These are phyloP conservation scores for Citrullus amarus DNA, from an alignment of 306 rosid genomes.

Conservation along the genomic window DNA sequence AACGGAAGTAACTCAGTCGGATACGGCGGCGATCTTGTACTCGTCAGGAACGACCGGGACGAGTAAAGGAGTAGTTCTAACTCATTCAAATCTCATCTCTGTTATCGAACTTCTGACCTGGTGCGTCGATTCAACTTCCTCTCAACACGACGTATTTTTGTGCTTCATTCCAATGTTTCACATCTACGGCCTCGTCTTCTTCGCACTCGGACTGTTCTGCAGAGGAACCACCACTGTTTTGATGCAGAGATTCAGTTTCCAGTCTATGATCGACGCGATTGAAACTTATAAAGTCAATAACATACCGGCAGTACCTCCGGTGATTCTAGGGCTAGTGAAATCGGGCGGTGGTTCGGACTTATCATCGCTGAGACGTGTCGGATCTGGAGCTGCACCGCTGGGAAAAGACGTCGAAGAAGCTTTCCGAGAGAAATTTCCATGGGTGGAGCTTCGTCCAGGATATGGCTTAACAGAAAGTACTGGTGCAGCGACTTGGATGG, in stretches of 20 bases:
- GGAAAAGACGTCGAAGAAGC: conserved; percentile 47
- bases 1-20: conserved; percentile 37
- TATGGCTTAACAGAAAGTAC: conserved; percentile 78
- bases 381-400: conserved; percentile 87
- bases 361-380: conserved; percentile 44
- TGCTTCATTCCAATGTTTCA: conserved; percentile 92
- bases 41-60: conserved; percentile 85
- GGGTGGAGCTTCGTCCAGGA: conserved; percentile 75
- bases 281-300: conserved; percentile 42
- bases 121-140: conserved; percentile 31
- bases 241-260: conserved; percentile 53
- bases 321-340: conserved; percentile 62
- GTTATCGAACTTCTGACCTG: conserved; percentile 31
- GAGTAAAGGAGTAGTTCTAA: conserved; percentile 78
- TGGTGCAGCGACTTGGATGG: conserved; percentile 40
- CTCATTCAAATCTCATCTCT: conserved; percentile 61
- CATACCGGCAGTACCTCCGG: conserved; percentile 79
- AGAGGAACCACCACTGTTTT: conserved; percentile 41
- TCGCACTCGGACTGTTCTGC: conserved; percentile 53
- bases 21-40: conserved; percentile 73
- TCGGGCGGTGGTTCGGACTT: conserved; percentile 21
- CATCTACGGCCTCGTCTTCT: conserved; percentile 63
- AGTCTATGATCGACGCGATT: conserved; percentile 46
- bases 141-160: conserved; percentile 48
- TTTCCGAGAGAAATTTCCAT: conserved; percentile 62